Conservation (phyloP, 164 flowering plant species). For the Aristolochia contorta region DNA sequence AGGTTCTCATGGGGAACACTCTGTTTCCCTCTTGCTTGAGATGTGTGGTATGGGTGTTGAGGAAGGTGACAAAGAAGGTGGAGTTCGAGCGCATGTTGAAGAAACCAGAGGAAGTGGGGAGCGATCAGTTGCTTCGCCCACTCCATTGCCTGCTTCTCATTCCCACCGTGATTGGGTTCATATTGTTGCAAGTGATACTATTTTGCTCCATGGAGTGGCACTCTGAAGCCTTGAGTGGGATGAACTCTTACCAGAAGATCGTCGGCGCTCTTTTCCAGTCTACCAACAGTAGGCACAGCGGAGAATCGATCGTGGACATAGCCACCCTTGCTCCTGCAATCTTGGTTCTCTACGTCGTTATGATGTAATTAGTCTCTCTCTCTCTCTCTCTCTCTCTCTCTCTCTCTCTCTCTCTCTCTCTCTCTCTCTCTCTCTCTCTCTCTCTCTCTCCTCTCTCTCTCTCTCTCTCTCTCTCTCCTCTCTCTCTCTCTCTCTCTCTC, state of each 20-base stretch:
- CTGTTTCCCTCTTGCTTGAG: slow-evolving; percentile 42
- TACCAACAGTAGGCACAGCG: slow-evolving; percentile 55
- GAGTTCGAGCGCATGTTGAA: slow-evolving; percentile 35
- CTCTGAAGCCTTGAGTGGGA: slow-evolving; percentile 33
- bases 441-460: not conserved
- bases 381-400: slow-evolving; percentile 1
- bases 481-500: too few relatives aligned
- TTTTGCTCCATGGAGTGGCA: slow-evolving; percentile 63
- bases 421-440: not conserved
- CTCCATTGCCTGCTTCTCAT: slow-evolving; percentile 18
- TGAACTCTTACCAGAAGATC: slow-evolving; percentile 42
- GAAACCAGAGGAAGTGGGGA: slow-evolving; percentile 26
- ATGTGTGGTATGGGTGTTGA: slow-evolving; percentile 29
- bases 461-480: not conserved
- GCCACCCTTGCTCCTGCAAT: slow-evolving; percentile 48
- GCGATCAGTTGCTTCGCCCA: slow-evolving; percentile 32
- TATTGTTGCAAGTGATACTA: slow-evolving; percentile 33
- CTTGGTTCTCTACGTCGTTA: slow-evolving; percentile 50
- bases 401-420: not conserved
- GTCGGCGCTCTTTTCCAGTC: slow-evolving; percentile 41
- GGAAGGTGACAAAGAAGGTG: slow-evolving; percentile 14
- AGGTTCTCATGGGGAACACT: slow-evolving; percentile 54
- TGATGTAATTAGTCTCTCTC: slow-evolving; percentile 52
- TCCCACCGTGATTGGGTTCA: slow-evolving; percentile 39
- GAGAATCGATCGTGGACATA: slow-evolving; percentile 53